Conservation (phyloP, 495 filamentous ascomycete genomes). For the Aspergillus funiculosus region DNA sequence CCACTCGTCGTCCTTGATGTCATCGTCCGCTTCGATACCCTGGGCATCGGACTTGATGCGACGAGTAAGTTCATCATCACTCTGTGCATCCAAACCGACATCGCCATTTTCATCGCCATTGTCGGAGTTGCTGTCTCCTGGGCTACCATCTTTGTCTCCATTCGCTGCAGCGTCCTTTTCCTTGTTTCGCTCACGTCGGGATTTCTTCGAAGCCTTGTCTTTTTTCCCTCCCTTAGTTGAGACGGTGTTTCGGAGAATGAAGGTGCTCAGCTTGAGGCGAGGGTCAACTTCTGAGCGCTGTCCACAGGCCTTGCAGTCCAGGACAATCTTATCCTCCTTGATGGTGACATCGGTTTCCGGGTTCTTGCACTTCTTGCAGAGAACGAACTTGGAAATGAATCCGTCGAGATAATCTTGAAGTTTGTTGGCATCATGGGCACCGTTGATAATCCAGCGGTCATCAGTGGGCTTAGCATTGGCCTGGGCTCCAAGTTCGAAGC, state of each 20-base stretch:
- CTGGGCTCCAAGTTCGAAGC: slow-evolving; percentile 96
- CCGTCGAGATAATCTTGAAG: slow-evolving; percentile 97
- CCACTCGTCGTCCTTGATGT: slow-evolving; percentile 84
- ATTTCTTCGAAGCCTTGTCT: slow-evolving; percentile 85
- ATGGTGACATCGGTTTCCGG: slow-evolving; percentile 93
- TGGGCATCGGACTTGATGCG: slow-evolving; percentile 80
- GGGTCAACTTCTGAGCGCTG: slow-evolving; percentile 85
- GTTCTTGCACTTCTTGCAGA: slow-evolving; percentile 99
- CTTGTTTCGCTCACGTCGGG: slow-evolving; percentile 69
- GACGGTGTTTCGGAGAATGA: slow-evolving; percentile 92
- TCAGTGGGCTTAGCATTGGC: slow-evolving; percentile 95
- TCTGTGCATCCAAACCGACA: slow-evolving; percentile 64
- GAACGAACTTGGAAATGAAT: slow-evolving; percentile 96
- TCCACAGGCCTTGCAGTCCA: slow-evolving; percentile 98
- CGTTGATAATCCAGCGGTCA: slow-evolving; percentile 99
- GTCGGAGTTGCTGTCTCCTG: slow-evolving; percentile 67
- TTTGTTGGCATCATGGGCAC: slow-evolving; percentile 90
- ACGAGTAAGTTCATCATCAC: slow-evolving; percentile 89
- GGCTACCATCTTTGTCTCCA: slow-evolving; percentile 63
- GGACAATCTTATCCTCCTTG: slow-evolving; percentile 81
- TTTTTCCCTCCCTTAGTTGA: slow-evolving; percentile 83
- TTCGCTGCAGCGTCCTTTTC: slow-evolving; percentile 55
- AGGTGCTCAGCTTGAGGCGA: slow-evolving; percentile 91
- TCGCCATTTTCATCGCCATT: slow-evolving; percentile 63
- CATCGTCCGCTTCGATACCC: slow-evolving; percentile 57